These are phyloP conservation scores for Lachancea waltii DNA, from an alignment of 805 yeast genomes.

Conservation along the genomic window DNA sequence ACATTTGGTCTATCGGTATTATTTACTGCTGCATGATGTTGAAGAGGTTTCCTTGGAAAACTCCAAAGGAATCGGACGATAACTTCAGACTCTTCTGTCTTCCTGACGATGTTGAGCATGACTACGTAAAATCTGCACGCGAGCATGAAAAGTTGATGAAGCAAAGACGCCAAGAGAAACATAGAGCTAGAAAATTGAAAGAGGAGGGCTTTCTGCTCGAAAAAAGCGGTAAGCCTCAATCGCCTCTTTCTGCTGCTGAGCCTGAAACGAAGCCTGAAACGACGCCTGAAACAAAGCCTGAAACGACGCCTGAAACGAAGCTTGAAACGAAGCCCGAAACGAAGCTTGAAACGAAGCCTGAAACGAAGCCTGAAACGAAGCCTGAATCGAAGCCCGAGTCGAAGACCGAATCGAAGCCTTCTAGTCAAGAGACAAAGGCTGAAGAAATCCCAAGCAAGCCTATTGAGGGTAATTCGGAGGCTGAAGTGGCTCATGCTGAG, in stretches of 20 bases:
- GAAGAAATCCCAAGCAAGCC: too few species aligned
- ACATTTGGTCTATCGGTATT: slow-evolving; percentile 79
- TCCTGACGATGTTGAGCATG: slow-evolving; percentile 71
- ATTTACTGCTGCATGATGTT: slow-evolving; percentile 83
- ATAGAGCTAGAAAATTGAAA: slow-evolving; percentile 7
- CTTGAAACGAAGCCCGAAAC: too few species aligned
- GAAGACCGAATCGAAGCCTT: too few species aligned
- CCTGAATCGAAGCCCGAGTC: too few species aligned
- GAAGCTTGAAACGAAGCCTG: too few species aligned
- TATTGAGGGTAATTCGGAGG: too few species aligned
- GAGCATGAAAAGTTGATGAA: slow-evolving; percentile 59
- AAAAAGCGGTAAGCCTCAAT: not conserved
- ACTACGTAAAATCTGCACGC: slow-evolving; percentile 63
- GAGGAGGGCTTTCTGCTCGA: not conserved
- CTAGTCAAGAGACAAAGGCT: too few species aligned
- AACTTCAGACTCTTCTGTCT: slow-evolving; percentile 59
- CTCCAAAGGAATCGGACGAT: slow-evolving; percentile 62
- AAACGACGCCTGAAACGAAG: too few species aligned
- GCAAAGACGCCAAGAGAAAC: slow-evolving; percentile 34
- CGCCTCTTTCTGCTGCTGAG: not conserved
- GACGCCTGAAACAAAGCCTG: too few species aligned
- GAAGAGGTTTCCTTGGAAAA: slow-evolving; percentile 84
- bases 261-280: not conserved
- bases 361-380: too few species aligned
- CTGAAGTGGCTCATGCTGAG: too few species aligned